A percentile compares a stretch with the other conserved stretches of the same genome.
Evolutionary conservation across 495 filamentous ascomycete species (phyloP).

Genomic region (Xylaria longipes): DNA sequence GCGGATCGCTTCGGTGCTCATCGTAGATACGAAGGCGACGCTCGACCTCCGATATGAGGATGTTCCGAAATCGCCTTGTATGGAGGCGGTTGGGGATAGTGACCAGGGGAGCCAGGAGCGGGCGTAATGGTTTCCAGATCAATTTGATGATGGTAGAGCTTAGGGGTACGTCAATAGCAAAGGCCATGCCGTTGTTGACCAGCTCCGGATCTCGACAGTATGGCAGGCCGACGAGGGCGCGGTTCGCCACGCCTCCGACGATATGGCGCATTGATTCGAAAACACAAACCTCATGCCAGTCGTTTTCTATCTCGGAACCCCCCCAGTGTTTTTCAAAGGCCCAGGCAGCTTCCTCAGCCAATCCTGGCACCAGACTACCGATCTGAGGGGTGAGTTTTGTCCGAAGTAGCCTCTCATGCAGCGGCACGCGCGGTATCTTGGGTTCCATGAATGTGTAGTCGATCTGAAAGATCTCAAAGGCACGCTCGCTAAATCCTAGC

Average conservation of each 20-base stretch:
- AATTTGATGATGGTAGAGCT: slow-evolving; percentile 41
- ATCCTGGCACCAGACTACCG: slow-evolving; percentile 46
- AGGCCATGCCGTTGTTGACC: slow-evolving; percentile 48
- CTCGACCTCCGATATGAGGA: slow-evolving; percentile 44
- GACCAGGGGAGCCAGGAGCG: slow-evolving; percentile 43
- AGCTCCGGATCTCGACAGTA: slow-evolving; percentile 44
- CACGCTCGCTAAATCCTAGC: slow-evolving; percentile 40
- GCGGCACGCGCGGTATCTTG: slow-evolving; percentile 40
- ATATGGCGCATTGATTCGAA: slow-evolving; percentile 45
- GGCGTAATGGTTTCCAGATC: slow-evolving; percentile 46
- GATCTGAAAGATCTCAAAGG: slow-evolving; percentile 43
- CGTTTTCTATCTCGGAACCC: slow-evolving; percentile 31
- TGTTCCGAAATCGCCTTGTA: slow-evolving; percentile 37
- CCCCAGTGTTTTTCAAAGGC: slow-evolving; percentile 26
- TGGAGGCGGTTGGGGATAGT: slow-evolving; percentile 47
- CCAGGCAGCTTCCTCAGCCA: slow-evolving; percentile 53
- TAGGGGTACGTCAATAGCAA: slow-evolving; percentile 47
- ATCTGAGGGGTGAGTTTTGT: slow-evolving; percentile 49
- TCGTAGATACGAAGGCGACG: slow-evolving; percentile 38
- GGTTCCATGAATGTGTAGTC: slow-evolving; percentile 48
- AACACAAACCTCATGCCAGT: slow-evolving; percentile 38
- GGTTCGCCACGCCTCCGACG: slow-evolving; percentile 44
- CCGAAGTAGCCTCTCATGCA: slow-evolving; percentile 44
- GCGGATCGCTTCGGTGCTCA: slow-evolving; percentile 32
- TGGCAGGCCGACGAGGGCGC: slow-evolving; percentile 45